Evolutionary conservation across 2,329 filamentous ascomycete genomes (phyloP).

Genomic region (Claviceps humidiphila): DNA sequence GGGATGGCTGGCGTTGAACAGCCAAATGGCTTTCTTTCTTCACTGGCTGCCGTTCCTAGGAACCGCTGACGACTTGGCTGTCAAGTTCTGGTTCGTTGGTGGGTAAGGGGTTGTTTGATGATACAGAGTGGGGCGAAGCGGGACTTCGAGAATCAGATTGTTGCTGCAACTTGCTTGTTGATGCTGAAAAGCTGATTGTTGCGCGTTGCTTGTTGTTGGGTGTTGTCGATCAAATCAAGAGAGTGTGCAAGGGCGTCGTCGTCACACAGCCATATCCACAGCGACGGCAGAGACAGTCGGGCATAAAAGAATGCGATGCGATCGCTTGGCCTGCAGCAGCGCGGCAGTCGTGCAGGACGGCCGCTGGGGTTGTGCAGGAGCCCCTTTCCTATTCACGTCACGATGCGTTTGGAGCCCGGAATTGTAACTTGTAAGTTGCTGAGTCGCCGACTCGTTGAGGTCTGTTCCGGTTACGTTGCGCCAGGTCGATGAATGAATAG

Average conservation of each 20-base stretch:
- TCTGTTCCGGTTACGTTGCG: not conserved
- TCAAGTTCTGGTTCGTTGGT: not conserved
- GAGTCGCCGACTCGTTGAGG: not conserved
- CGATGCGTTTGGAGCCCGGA: not conserved
- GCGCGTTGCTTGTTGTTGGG: not conserved
- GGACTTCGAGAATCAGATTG: not conserved
- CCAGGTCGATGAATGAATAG: not conserved
- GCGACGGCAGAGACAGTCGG: not conserved
- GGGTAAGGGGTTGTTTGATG: not conserved
- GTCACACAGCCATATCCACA: not conserved
- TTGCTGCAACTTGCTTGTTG: not conserved
- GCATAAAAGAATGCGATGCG: not conserved
- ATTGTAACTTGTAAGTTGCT: not conserved
- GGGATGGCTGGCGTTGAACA: not conserved
- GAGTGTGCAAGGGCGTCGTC: not conserved
- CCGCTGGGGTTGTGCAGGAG: not conserved
- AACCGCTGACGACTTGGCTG: not conserved
- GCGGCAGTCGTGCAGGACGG: not conserved
- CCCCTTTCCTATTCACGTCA: not conserved
- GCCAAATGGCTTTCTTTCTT: not conserved
- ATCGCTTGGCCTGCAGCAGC: constrained; percentile 1
- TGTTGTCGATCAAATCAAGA: too few relatives aligned
- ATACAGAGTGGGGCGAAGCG: not conserved
- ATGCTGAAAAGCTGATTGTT: too few relatives aligned
- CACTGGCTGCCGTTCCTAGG: not conserved